Evolutionary conservation across 495 filamentous ascomycete genomes (phyloP).

Genomic region (Jackrogersella minutella): DNA sequence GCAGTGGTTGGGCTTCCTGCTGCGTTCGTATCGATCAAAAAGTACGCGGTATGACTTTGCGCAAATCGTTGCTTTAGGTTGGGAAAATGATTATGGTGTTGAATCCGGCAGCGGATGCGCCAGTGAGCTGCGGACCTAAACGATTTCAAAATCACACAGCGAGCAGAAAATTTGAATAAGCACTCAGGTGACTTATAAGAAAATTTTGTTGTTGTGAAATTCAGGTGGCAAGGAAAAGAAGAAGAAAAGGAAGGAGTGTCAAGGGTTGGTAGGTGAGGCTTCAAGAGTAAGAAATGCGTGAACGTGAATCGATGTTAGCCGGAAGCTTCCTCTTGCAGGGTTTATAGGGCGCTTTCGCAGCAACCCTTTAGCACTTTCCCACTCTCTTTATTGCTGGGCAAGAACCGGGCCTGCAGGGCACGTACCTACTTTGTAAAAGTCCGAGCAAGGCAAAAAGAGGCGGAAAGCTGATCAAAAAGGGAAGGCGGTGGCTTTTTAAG

Average conservation of each 20-base stretch:
- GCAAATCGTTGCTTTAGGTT: slow-evolving; percentile 6
- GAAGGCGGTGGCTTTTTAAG: slow-evolving; percentile 3
- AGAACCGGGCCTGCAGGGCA: neutral
- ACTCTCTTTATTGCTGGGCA: slow-evolving; percentile 10
- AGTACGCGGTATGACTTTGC: neutral
- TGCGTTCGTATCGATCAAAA: neutral
- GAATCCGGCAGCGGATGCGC: neutral
- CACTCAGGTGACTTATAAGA: neutral
- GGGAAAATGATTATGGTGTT: slow-evolving; percentile 2
- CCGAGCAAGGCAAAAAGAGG: slow-evolving; percentile 4
- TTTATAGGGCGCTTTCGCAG: slow-evolving; percentile 6
- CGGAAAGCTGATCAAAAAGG: neutral
- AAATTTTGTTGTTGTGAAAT: neutral
- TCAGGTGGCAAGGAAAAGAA: slow-evolving; percentile 2
- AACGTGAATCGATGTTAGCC: slow-evolving; percentile 34
- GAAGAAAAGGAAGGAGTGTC: slow-evolving; percentile 7
- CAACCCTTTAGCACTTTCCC: slow-evolving; percentile 14
- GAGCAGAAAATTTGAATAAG: neutral
- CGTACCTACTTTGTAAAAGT: neutral
- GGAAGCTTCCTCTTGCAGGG: slow-evolving; percentile 18
- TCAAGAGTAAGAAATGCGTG: slow-evolving; percentile 15
- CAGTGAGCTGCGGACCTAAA: neutral
- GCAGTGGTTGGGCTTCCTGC: neutral
- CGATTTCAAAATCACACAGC: neutral
- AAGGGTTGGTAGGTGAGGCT: slow-evolving; percentile 5